Evolutionary conservation across 1,284 basidiomycete species (phyloP).

Genomic region (Moniliella sp.): DNA sequence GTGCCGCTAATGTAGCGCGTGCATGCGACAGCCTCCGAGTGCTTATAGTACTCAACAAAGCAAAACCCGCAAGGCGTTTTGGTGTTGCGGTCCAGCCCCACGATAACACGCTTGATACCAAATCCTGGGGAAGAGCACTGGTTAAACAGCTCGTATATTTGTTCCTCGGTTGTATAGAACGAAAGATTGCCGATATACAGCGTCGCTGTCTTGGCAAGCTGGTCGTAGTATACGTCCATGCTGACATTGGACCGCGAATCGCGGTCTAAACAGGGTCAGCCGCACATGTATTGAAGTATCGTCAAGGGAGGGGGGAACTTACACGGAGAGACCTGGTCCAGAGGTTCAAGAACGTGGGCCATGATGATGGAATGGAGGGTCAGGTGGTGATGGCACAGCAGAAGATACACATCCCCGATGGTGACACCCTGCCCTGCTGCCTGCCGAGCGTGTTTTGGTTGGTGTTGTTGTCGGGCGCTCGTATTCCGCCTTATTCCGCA

Average conservation of each 20-base stretch:
- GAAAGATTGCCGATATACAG: constrained; percentile 80
- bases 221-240: constrained; percentile 36
- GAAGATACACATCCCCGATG: no score
- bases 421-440: no score
- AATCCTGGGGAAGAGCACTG: constrained; percentile 81
- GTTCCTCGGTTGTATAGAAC: constrained; percentile 91
- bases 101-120: constrained; percentile 92
- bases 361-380: constrained; percentile 45
- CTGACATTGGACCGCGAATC: constrained; percentile 31
- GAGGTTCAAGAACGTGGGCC: constrained; percentile 60
- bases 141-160: constrained; percentile 92
- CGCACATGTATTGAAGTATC: background rate
- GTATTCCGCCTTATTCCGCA: no score
- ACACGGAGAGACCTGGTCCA: constrained; percentile 85
- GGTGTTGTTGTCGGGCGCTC: no score
- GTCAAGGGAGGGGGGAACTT: constrained; percentile 41
- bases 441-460: no score
- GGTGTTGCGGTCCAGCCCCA: constrained; percentile 89
- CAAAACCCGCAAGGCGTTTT: constrained; percentile 98
- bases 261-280: constrained; percentile 16
- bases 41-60: constrained; percentile 95
- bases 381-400: no score
- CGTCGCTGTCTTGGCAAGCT: constrained; percentile 38
- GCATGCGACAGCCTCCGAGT: constrained; percentile 73
- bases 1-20: constrained; percentile 87